phyloP scores from a whole-genome alignment of 306 rosid genomes.

The Prunus dulcis region DNA sequence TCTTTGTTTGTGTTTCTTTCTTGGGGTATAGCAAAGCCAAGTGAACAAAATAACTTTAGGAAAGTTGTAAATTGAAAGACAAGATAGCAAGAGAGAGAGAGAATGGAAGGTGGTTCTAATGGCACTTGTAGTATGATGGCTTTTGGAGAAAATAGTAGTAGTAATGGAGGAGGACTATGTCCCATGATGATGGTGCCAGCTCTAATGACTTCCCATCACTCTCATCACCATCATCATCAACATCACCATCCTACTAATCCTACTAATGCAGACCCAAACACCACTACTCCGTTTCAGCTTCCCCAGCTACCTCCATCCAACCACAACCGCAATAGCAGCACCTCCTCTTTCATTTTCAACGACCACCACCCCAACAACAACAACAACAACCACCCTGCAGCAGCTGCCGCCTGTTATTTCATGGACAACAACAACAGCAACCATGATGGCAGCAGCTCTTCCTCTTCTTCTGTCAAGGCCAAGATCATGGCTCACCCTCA shows the following conservation, averaged over 20 bases:
- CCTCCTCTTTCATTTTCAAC: slow-evolving; percentile 33
- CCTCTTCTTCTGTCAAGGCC: slow-evolving; percentile 54
- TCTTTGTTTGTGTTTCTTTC: not conserved
- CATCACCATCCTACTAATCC: slow-evolving; percentile 22
- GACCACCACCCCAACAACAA: slow-evolving; percentile 21
- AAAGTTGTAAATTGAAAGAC: slow-evolving; percentile 4
- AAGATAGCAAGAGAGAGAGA: slow-evolving; percentile 5
- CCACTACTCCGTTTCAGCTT: slow-evolving; percentile 33
- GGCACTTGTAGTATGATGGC: slow-evolving; percentile 52
- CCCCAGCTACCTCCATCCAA: not conserved
- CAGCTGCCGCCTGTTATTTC: slow-evolving; percentile 46
- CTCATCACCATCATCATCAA: slow-evolving; percentile 6
- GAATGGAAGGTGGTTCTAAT: slow-evolving; percentile 52
- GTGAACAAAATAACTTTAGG: not conserved
- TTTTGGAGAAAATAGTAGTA: slow-evolving; percentile 54
- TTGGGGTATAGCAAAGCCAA: not conserved
- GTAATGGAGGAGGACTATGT: slow-evolving; percentile 26
- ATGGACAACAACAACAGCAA: slow-evolving; percentile 47
- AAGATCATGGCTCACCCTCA: slow-evolving; percentile 99
- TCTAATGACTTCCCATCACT: slow-evolving; percentile 45
- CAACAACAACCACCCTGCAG: not conserved
- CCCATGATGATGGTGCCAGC: slow-evolving; percentile 73
- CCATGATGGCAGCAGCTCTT: slow-evolving; percentile 32
- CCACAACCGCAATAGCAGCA: slow-evolving; percentile 20
- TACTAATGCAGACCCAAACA: slow-evolving; percentile 32